These are phyloP conservation scores for Candida chilensis DNA, from an alignment of 805 yeast genomes.

Conservation along the genomic window DNA sequence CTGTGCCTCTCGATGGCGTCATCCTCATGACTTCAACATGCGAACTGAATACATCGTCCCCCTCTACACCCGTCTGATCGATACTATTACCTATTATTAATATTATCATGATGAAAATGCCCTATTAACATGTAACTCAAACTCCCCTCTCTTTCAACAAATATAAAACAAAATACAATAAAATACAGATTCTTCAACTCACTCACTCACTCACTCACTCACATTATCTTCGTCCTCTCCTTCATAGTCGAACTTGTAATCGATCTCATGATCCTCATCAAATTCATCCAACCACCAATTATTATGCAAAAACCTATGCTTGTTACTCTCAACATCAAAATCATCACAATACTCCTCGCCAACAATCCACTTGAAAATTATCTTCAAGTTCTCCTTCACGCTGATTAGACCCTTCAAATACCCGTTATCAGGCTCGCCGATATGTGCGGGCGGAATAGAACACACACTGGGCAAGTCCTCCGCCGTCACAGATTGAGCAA, in stretches of 20 bases:
- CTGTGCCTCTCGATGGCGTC: too few relatives aligned
- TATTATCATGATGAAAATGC: too few relatives aligned
- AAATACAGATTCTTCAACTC: too few relatives aligned
- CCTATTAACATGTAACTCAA: too few relatives aligned
- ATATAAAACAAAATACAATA: too few relatives aligned
- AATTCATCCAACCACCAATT: slow-evolving; percentile 24
- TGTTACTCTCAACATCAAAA: slow-evolving; percentile 5
- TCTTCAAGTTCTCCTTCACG: slow-evolving; percentile 56
- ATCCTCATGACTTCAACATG: too few relatives aligned
- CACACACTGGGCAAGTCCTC: slow-evolving; percentile 35
- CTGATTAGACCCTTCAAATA: slow-evolving; percentile 75
- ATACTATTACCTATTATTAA: too few relatives aligned
- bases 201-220: too few relatives aligned
- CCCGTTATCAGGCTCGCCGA: slow-evolving; percentile 64
- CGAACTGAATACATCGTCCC: too few relatives aligned
- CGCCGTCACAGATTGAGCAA: slow-evolving; percentile 84
- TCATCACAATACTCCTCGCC: slow-evolving; percentile 22
- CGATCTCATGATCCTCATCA: slow-evolving; percentile 16
- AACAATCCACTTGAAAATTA: slow-evolving; percentile 49
- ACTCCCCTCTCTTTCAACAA: too few relatives aligned
- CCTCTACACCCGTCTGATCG: too few relatives aligned
- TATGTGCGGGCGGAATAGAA: slow-evolving; percentile 66
- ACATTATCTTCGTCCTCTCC: slow-evolving; percentile 8
- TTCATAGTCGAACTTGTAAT: slow-evolving; percentile 14
- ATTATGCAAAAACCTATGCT: slow-evolving; percentile 6